Base-by-base conservation (phyloP, 1,139 yeast species). In the Debaryomyces sp. region DNA sequence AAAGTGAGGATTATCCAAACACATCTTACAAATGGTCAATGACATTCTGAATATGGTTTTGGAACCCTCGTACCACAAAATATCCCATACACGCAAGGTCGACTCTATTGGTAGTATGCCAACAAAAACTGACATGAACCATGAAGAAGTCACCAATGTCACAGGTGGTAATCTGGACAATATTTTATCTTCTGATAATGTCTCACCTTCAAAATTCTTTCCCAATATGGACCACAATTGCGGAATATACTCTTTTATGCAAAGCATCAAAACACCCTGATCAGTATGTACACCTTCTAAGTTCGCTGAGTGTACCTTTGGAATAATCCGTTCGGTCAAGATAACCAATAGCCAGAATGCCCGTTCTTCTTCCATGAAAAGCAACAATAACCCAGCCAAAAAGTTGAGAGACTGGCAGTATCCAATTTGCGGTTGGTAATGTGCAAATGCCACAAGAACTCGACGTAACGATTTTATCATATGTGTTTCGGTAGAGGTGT, bases 301-400 rank as follows among this genome's bases (percentile, higher is more conserved):
- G 58, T 87, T 86, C 23, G 89, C 81, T 51, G 92, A 94, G 67
- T 94, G 99, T 13, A 92, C 92, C 8, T 96, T 96, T 0, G 98
- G 97, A 26, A 95, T 77, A 53, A 88, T 89, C 47, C 85, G 71
- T 49, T 91, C 94, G 0, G 97, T 90, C 42, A 92, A 81, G 26
- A 91, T 89, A 4, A 90, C 96, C 58, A 94, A 75, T 96, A 94
- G 87, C 99, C 99, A 94, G 63, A 92, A 92, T 0, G 96, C 84
- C 51, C 80, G 79, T 61, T 94, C 98, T 63, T 94, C 99, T 52
- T 83, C 86, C 86, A 92, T 78, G 62, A 92, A 91, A 17, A 94
- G 50, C 36, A 94, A 71, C 40, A 94, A 68, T 49, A 91, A 74
- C 0, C 97, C 99, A 1, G 96, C 96, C 44, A 94, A 76, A 64